Evolutionary conservation across 352 stramenopile genomes (phyloP), one percentile per base, ranked within the genome.

Genomic region (Globisporangium viniferum): DNA sequence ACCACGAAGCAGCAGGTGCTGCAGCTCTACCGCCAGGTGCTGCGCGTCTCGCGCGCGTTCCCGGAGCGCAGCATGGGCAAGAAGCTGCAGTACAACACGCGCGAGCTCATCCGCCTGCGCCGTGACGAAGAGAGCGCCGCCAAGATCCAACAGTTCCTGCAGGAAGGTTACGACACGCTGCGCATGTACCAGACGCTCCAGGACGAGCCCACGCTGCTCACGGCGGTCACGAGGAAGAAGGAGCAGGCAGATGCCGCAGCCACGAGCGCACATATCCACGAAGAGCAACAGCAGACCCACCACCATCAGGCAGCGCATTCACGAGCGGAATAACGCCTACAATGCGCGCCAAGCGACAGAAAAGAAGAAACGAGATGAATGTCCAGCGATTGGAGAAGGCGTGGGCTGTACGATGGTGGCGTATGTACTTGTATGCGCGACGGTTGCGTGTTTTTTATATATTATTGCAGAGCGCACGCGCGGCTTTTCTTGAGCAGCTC

Each of bases 41-140:
- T 89, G 71, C 76, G 75, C 73, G 74, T 84, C 55, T 74, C 81
- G 51, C 82, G 67, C 36, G 62, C 36, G 53, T 90, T 93, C 56
- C 82, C 85, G 2, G 80, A 89, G 57, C 78, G 71, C 68, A 82
- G 73, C 53, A 81, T 94, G 58, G 83, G 66, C 60, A 77, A 75
- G 62, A 93, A 94, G 78, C 82, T 94, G 44, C 71, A 77, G 51
- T 93, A 80, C 68, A 95, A 95, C 64, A 84, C 84, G 68, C 75
- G 79, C 31, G 87, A 93, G 70, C 67, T 93, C 56, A 79, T 92
- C 59, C 76, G 74, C 12, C 70, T 95, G 64, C 81, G 84, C 57
- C 79, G 77, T 46, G 64, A 73, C 53, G 85, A 95, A 68, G 59
- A 53, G 31, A 83, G 78, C 68, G 62, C 69, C 8, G 54, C 53